Evolutionary conservation across 2,329 filamentous ascomycete genomes (phyloP), one percentile per base, ranked within the genome.

Genomic region (Ascochyta rabiei): DNA sequence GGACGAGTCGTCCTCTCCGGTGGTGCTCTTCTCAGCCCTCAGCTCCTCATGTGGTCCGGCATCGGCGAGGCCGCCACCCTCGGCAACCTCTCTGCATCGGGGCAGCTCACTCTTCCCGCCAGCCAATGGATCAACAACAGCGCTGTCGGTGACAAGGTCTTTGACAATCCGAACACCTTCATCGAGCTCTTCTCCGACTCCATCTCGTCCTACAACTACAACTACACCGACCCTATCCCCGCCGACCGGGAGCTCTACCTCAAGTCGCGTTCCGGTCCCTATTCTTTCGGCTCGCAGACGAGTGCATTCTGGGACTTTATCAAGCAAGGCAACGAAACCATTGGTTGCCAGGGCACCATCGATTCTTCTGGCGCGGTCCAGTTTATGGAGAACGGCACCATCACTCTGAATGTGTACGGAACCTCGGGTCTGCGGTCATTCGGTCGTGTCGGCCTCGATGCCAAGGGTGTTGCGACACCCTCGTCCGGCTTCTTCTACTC

Each of bases 351-450:
- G 59, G 82, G 82, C 6, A 84, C 82, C 0, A 79, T 84, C 50
- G 80, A 80, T 67, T 78, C 79, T 0, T 70, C 79, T 0, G 82
- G 82, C 2, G 77, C 72, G 35, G 65, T 69, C 1, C 78, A 72
- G 8, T 80, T 68, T 61, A 76, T 54, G 1, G 62, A 66, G 30
- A 74, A 75, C 46, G 74, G 80, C 53, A 82, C 80, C 55, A 80
- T 85, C 46, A 84, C 82, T 0, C 73, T 85, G 18, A 85, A 85
- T 65, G 69, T 85, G 4, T 85, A 85, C 70, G 82, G 82, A 8
- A 85, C 82, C 0, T 84, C 81, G 0, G 82, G 82, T 1, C 73
- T 84, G 19, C 75, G 76, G 6, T 84, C 82, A 2, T 67, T 75
- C 0, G 81, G 82, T 1, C 72, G 74, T 4, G 81, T 83, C 3